Conservation (phyloP, 2,329 filamentous ascomycete species). For the Botryotinia narcissicola region DNA sequence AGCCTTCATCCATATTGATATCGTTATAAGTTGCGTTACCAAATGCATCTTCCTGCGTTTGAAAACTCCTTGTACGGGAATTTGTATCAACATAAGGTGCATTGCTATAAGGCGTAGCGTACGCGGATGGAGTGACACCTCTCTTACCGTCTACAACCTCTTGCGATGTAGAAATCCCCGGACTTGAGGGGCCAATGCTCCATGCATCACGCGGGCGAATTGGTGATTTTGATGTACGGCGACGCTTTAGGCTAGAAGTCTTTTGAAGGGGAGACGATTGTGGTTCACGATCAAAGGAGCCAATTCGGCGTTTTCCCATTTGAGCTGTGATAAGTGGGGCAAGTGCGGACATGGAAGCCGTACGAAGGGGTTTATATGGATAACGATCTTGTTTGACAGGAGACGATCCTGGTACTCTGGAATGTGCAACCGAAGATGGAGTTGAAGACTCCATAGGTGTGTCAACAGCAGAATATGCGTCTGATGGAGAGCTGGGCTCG, state of each 20-base stretch:
- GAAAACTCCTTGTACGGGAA: constrained; percentile 21
- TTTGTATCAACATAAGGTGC: constrained; percentile 42
- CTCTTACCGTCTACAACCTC: constrained; percentile 33
- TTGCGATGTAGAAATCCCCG: constrained; percentile 32
- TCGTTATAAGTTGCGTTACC: constrained; percentile 35
- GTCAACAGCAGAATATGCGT: constrained; percentile 37
- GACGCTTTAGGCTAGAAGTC: constrained; percentile 31
- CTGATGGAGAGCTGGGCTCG: constrained; percentile 33
- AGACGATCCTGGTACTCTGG: constrained; percentile 15
- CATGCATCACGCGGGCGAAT: constrained; percentile 53
- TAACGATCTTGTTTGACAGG: constrained; percentile 34
- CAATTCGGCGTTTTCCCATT: constrained; percentile 45
- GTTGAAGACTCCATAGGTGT: constrained; percentile 33
- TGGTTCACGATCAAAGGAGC: constrained; percentile 43
- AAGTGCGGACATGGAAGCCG: constrained; percentile 50
- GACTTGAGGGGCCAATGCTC: constrained; percentile 39
- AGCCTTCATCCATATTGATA: constrained; percentile 30
- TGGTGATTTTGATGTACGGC: constrained; percentile 54
- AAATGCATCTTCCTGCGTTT: constrained; percentile 23
- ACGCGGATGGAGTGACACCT: constrained; percentile 62
- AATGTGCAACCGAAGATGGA: constrained; percentile 29
- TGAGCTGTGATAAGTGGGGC: constrained; percentile 42
- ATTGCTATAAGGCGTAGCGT: constrained; percentile 72
- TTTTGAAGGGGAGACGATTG: constrained; percentile 29
- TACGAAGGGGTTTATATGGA: constrained; percentile 50